These are phyloP conservation scores for Cucumis cinereus DNA, from an alignment of 306 rosid species.

Conservation along the genomic window DNA sequence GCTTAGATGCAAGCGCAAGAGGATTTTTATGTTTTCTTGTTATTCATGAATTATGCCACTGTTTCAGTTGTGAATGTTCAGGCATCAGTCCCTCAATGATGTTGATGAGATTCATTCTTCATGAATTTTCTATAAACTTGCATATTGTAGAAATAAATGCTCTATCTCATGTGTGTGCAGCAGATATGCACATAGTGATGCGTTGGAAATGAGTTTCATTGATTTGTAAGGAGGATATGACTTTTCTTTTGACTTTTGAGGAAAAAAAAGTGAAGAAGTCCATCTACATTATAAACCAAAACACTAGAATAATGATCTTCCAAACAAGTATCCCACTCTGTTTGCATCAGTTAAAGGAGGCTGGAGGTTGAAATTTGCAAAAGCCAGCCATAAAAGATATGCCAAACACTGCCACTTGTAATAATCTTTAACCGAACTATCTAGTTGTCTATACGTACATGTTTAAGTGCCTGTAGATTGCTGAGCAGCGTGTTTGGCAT, in stretches of 20 bases:
- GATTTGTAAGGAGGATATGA: not conserved
- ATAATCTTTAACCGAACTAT: not conserved
- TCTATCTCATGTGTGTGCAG: not conserved
- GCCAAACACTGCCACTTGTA: not conserved
- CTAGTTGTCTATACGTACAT: not conserved
- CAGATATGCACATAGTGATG: not conserved
- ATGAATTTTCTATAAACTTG: not conserved
- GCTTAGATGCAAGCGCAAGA: not conserved
- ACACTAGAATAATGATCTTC: not conserved
- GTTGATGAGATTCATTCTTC: not conserved
- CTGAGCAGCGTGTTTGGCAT: not conserved
- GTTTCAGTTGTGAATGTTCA: not conserved
- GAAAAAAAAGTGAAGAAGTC: not conserved
- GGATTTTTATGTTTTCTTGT: not conserved
- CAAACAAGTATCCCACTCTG: not conserved
- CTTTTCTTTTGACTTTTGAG: not conserved
- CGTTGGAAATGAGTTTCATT: not conserved
- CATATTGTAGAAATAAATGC: not conserved
- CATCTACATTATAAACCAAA: not conserved
- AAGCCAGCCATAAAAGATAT: not conserved
- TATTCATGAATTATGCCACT: not conserved
- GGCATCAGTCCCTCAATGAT: not conserved
- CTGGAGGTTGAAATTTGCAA: not conserved
- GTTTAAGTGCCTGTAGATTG: not conserved
- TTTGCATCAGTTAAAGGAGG: not conserved